phyloP scores from a whole-genome alignment of 2,329 filamentous ascomycete species.

The Pestalotiopsis fici region DNA sequence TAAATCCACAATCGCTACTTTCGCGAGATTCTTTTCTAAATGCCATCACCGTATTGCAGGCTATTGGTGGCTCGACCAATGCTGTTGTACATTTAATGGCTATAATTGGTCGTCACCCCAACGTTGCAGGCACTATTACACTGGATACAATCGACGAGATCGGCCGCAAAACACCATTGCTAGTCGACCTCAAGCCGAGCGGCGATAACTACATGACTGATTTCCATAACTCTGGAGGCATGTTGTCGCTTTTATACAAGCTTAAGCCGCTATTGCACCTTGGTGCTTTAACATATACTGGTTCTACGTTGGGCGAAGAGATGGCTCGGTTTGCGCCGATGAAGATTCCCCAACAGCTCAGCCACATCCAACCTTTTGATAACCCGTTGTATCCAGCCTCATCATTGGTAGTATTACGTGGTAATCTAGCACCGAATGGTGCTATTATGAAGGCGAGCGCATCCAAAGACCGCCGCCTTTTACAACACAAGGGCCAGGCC shows the following conservation, averaged over 20 bases:
- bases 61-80: constrained; percentile 83
- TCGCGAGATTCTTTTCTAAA: constrained; percentile 80
- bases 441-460: constrained; percentile 92
- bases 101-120: constrained; percentile 74
- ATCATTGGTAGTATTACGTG: constrained; percentile 78
- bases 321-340: constrained; percentile 70
- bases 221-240: constrained; percentile 85
- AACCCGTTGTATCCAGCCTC: constrained; percentile 70
- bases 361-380: constrained; percentile 66
- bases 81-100: constrained; percentile 82
- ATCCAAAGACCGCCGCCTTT: constrained; percentile 67
- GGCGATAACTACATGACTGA: constrained; percentile 90
- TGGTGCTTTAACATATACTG: constrained; percentile 78
- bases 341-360: constrained; percentile 34
- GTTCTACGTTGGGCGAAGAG: constrained; percentile 79
- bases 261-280: constrained; percentile 78
- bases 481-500: constrained; percentile 46
- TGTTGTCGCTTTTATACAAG: constrained; percentile 77
- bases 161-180: constrained; percentile 74
- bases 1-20: constrained; percentile 69
- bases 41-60: constrained; percentile 83
- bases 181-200: constrained; percentile 81
- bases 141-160: constrained; percentile 80
- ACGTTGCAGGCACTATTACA: constrained; percentile 61
- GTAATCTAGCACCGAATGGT: constrained; percentile 81